These are phyloP conservation scores for Pterulicium gracile DNA, from an alignment of 1,284 basidiomycete species.

Conservation along the genomic window DNA sequence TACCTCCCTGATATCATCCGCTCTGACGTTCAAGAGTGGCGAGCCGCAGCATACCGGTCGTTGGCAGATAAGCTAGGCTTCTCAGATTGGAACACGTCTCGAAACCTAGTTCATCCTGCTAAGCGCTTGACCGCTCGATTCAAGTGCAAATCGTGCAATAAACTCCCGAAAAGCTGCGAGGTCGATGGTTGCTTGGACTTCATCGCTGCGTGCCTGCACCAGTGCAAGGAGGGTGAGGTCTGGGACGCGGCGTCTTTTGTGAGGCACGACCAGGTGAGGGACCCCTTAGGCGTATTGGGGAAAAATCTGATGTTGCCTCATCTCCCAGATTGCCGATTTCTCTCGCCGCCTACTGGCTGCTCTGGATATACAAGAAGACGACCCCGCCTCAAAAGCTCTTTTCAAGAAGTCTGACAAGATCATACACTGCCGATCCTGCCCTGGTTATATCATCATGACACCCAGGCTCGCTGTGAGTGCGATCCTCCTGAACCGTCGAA, in stretches of 20 bases:
- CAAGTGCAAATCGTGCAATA: constrained; percentile 38
- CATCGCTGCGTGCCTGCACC: constrained; percentile 42
- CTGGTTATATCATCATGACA: not conserved
- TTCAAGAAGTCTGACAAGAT: not conserved
- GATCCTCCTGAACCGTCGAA: constrained; percentile 4
- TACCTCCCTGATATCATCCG: constrained; percentile 27
- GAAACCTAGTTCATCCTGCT: constrained; percentile 38
- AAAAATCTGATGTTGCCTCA: no score
- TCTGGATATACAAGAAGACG: not conserved
- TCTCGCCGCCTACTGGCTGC: not conserved
- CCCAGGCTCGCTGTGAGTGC: constrained; percentile 35
- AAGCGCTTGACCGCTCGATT: constrained; percentile 50
- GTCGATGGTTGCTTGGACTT: constrained; percentile 41
- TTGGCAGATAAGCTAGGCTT: constrained; percentile 38
- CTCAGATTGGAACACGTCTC: constrained; percentile 36
- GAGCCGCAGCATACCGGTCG: constrained; percentile 25
- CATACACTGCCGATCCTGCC: not conserved
- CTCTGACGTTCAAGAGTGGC: constrained; percentile 39
- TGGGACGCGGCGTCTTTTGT: constrained; percentile 44
- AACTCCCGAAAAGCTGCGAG: constrained; percentile 21
- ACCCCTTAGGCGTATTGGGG: no score
- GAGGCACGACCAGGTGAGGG: constrained; percentile 42
- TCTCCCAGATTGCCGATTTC: not conserved
- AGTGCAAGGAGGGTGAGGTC: constrained; percentile 29
- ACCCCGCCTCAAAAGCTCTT: not conserved